phyloP scores from a whole-genome alignment of 805 yeast species.

The Sugiyamaella smithiae region DNA sequence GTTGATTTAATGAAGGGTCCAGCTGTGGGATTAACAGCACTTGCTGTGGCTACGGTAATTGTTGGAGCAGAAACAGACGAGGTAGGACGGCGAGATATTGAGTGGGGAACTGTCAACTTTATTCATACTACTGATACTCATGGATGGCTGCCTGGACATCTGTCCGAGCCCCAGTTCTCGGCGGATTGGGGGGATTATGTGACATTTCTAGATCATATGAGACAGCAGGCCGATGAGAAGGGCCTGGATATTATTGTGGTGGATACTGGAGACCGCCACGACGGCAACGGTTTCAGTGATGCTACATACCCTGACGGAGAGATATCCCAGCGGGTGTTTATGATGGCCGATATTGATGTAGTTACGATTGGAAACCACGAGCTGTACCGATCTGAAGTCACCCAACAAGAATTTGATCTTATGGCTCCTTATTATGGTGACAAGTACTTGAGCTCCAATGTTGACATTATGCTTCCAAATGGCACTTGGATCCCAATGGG shows the following conservation, averaged over 20 bases:
- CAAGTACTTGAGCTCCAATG: slow-evolving; percentile 52
- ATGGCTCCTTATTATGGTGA: slow-evolving; percentile 57
- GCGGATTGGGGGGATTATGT: slow-evolving; percentile 93
- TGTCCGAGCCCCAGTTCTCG: slow-evolving; percentile 68
- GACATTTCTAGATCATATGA: slow-evolving; percentile 59
- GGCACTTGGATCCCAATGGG: slow-evolving; percentile 64
- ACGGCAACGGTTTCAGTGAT: slow-evolving; percentile 89
- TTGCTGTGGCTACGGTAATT: too few relatives aligned
- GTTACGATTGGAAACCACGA: slow-evolving; percentile 91
- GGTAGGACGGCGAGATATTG: too few relatives aligned
- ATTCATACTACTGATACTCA: slow-evolving; percentile 96
- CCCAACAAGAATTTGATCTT: slow-evolving; percentile 60
- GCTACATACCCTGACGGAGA: slow-evolving; percentile 71
- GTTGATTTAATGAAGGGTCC: too few relatives aligned
- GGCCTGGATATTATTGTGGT: slow-evolving; percentile 67
- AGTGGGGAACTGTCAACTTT: slow-evolving; percentile 75
- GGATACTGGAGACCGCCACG: slow-evolving; percentile 93
- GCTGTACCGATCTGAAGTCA: slow-evolving; percentile 63
- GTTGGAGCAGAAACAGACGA: too few relatives aligned
- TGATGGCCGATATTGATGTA: slow-evolving; percentile 63
- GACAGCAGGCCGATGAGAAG: slow-evolving; percentile 40
- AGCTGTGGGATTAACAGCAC: too few relatives aligned
- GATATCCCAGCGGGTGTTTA: slow-evolving; percentile 60
- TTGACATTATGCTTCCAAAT: slow-evolving; percentile 33
- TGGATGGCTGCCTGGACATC: slow-evolving; percentile 91